Evolutionary conservation across 2,329 filamentous ascomycete species (phyloP).

Genomic region (Sphaerostilbella broomeana): DNA sequence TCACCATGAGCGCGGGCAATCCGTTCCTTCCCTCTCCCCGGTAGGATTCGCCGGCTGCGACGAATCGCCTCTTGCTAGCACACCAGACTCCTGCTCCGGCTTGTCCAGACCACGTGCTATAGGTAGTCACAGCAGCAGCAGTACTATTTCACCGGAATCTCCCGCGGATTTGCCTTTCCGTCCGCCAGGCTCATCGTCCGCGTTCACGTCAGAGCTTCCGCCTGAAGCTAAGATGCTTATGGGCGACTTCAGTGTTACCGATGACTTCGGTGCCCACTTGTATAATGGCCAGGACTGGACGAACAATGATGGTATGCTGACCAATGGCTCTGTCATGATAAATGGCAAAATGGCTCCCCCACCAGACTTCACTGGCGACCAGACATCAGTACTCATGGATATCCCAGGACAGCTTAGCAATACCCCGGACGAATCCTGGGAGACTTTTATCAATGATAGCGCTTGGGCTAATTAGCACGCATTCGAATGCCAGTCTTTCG

Average conservation of each 20-base stretch:
- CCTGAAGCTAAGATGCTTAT: conserved; percentile 37
- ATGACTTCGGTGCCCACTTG: no score
- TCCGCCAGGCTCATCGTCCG: no score
- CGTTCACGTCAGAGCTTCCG: conserved; percentile 37
- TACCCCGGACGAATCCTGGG: no score
- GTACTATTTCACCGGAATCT: conserved; percentile 17
- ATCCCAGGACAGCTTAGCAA: no score
- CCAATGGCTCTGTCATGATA: conserved; percentile 22
- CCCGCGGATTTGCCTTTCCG: conserved; percentile 17
- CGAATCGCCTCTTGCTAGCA: not conserved
- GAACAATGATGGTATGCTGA: not conserved
- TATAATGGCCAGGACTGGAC: not conserved
- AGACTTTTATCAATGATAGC: no score
- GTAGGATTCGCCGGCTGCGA: not conserved
- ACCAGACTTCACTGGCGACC: no score
- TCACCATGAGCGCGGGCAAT: not conserved
- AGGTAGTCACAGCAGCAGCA: not conserved
- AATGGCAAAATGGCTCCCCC: no score
- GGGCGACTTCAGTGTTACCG: no score
- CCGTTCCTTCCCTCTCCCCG: not conserved
- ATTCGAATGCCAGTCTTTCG: no score
- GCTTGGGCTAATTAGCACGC: no score
- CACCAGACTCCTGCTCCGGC: not conserved
- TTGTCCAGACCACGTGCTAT: not conserved
- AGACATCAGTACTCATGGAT: no score